Percentiles rank a stretch among this genome's conserved stretches.
Conservation (phyloP, 352 stramenopile species). For the Phytopythium montanum region DNA sequence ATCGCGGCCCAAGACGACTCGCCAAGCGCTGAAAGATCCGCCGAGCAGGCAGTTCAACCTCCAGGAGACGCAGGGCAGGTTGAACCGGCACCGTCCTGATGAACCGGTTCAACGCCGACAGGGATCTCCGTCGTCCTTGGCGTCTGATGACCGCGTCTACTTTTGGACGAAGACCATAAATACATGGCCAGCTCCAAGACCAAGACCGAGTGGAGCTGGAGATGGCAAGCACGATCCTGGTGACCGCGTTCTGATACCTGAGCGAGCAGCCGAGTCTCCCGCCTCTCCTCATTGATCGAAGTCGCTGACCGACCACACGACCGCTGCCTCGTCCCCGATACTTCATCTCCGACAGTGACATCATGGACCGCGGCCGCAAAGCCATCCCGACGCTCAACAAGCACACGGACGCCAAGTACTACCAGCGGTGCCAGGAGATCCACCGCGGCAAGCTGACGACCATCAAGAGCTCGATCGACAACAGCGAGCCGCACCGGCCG, state of each 20-base stretch:
- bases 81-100: background rate
- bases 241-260: background rate
- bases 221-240: background rate
- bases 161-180: background rate
- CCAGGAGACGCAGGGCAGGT: background rate
- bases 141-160: background rate
- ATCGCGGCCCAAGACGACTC: background rate
- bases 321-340: background rate
- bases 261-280: background rate
- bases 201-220: background rate
- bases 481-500: conserved; percentile 87
- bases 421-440: conserved; percentile 85
- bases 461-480: conserved; percentile 96
- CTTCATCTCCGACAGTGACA: background rate
- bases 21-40: background rate
- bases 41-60: background rate
- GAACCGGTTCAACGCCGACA: background rate
- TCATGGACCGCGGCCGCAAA: conserved; percentile 83
- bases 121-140: background rate
- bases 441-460: conserved; percentile 72
- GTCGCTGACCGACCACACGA: background rate
- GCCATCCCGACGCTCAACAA: conserved; percentile 86
- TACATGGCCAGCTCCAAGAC: background rate
- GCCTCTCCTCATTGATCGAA: background rate
- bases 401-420: conserved; percentile 84